A percentile compares a stretch with the other conserved stretches of the same genome.
Conservation (phyloP, 2,329 filamentous ascomycete species). For the Colletotrichum melonis region DNA sequence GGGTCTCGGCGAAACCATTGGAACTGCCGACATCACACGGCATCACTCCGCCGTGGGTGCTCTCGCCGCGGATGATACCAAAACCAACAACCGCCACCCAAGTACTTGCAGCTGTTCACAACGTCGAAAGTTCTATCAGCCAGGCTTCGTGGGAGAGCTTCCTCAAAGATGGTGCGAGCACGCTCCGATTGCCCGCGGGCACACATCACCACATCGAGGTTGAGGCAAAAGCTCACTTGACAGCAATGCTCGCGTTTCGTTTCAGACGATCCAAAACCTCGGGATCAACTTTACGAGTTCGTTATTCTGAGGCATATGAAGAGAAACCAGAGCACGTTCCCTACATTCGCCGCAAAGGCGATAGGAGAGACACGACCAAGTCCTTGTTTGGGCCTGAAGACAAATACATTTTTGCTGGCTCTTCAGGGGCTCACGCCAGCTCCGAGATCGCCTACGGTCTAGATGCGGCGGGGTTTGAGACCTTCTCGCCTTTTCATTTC, state of each 20-base stretch:
- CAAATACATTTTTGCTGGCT: not conserved
- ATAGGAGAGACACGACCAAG: constrained; percentile 7
- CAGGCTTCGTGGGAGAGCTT: not conserved
- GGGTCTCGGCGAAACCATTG: constrained; percentile 13
- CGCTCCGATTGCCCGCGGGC: not conserved
- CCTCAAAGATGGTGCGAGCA: not conserved
- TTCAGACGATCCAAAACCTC: not conserved
- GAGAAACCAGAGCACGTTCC: constrained; percentile 1
- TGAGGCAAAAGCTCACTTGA: not conserved
- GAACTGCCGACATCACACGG: not conserved
- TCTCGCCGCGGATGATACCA: not conserved
- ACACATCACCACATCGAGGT: constrained; percentile 9
- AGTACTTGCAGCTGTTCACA: not conserved
- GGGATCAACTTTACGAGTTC: not conserved
- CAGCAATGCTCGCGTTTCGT: not conserved
- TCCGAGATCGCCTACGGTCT: not conserved
- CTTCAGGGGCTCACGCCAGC: not conserved
- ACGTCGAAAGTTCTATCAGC: not conserved
- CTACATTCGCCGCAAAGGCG: not conserved
- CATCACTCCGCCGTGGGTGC: not conserved
- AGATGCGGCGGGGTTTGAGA: not conserved
- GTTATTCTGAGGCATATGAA: constrained; percentile 22
- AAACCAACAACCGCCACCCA: not conserved
- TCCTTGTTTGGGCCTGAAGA: constrained; percentile 10
- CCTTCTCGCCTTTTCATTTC: constrained; percentile 38